Evolutionary conservation across 2,329 filamentous ascomycete genomes (phyloP).

Genomic region (Colletotrichum australisinense): DNA sequence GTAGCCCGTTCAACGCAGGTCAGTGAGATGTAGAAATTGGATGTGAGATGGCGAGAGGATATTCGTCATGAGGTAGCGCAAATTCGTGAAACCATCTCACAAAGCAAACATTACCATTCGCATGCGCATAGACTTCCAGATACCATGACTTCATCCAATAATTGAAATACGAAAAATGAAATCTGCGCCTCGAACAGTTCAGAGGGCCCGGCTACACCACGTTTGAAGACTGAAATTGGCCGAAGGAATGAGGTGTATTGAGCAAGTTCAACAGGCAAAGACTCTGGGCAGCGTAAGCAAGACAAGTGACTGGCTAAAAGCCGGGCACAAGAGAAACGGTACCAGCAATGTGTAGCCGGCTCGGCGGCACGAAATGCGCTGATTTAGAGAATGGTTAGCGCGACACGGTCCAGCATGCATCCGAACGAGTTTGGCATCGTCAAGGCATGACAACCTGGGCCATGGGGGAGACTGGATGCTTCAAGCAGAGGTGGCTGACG

Average conservation of each 20-base stretch:
- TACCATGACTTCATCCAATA: neutral
- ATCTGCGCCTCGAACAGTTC: neutral
- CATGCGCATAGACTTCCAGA: neutral
- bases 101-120: neutral
- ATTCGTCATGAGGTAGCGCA: neutral
- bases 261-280: constrained; percentile 35
- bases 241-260: constrained; percentile 32
- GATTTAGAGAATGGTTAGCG: neutral
- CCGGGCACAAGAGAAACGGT: too few species aligned
- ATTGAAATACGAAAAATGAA: neutral
- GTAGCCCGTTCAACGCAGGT: neutral
- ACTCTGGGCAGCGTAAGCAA: constrained; percentile 15
- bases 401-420: neutral
- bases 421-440: neutral
- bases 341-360: neutral
- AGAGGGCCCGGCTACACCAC: neutral
- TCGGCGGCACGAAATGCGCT: constrained; percentile 2
- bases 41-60: neutral
- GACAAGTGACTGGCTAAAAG: neutral
- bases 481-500: neutral
- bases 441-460: neutral
- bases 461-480: neutral
- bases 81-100: constrained; percentile 10
- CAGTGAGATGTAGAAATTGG: neutral
- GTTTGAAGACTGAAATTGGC: neutral